These are phyloP conservation scores for Tribonema minus DNA, from an alignment of 108 stramenopile genomes.

Conservation along the genomic window DNA sequence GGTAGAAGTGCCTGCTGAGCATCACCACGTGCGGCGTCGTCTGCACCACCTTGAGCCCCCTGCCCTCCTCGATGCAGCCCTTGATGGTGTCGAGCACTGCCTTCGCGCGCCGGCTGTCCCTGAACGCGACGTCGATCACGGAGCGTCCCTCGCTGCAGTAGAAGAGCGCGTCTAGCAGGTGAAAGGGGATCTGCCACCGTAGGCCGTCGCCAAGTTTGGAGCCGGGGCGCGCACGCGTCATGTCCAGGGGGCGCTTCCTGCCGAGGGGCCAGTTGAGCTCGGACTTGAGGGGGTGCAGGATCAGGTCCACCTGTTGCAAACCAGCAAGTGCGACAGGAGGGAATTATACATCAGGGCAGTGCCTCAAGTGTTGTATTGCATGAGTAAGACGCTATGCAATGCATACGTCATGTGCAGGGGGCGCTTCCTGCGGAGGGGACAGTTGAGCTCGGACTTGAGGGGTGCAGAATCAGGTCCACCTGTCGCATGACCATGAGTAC, in stretches of 20 bases:
- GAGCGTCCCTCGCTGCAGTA: conserved; percentile 59
- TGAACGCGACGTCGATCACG: conserved; percentile 28
- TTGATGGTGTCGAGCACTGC: conserved; percentile 72
- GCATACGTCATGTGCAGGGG: conserved; percentile 98
- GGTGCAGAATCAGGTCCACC: conserved; percentile 96
- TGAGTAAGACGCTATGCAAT: too few relatives aligned
- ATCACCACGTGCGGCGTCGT: conserved; percentile 75
- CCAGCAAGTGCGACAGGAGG: background rate
- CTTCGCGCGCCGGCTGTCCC: conserved; percentile 21
- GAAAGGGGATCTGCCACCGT: conserved; percentile 94
- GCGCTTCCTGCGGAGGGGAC: conserved; percentile 91
- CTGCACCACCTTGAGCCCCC: conserved; percentile 50
- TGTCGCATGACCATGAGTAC: background rate
- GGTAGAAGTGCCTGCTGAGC: conserved; percentile 79
- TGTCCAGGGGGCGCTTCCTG: conserved; percentile 90
- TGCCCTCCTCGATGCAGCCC: conserved; percentile 67
- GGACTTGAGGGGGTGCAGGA: conserved; percentile 94
- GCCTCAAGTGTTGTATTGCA: too few relatives aligned
- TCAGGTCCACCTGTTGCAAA: conserved; percentile 70
- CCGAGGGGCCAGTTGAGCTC: conserved; percentile 99
- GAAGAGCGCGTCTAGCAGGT: conserved; percentile 69
- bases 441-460: conserved; percentile 97
- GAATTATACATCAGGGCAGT: too few relatives aligned
- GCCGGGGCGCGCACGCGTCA: conserved; percentile 60
- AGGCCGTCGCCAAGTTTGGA: conserved; percentile 52